These are phyloP conservation scores for Fraxinus latifolia DNA, from an alignment of 305 asterid genomes.

Conservation along the genomic window DNA sequence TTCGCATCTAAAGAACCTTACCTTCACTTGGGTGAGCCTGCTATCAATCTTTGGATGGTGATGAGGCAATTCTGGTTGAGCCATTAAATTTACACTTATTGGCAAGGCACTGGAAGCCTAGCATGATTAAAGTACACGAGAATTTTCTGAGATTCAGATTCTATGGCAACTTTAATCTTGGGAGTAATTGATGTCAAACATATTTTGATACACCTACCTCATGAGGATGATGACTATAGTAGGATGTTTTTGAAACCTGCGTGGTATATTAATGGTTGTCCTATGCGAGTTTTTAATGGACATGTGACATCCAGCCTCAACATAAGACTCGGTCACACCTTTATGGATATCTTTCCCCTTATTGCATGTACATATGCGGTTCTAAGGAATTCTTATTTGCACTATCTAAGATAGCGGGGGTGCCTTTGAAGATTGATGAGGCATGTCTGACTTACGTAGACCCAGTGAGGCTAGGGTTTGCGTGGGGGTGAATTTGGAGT, in stretches of 20 bases:
- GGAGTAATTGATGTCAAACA: neutral
- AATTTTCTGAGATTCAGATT: neutral
- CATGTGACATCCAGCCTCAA: neutral
- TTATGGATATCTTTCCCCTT: neutral
- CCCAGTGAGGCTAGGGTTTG: neutral
- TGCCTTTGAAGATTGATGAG: neutral
- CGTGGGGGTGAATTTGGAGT: neutral
- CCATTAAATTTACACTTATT: neutral
- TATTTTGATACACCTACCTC: neutral
- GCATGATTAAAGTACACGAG: neutral
- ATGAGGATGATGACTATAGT: neutral
- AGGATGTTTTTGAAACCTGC: neutral
- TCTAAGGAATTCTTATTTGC: neutral
- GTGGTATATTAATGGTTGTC: neutral
- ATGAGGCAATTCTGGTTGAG: neutral
- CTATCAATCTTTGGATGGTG: neutral
- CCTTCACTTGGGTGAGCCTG: neutral
- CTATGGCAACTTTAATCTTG: neutral
- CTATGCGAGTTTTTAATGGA: neutral
- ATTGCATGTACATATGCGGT: neutral
- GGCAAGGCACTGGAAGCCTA: neutral
- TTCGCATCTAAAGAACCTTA: neutral
- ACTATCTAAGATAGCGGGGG: neutral
- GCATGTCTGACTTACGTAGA: neutral
- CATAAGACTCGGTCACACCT: neutral